Base-by-base conservation (phyloP, 1,139 yeast genomes). In the Meyerozyma elateridarum region DNA sequence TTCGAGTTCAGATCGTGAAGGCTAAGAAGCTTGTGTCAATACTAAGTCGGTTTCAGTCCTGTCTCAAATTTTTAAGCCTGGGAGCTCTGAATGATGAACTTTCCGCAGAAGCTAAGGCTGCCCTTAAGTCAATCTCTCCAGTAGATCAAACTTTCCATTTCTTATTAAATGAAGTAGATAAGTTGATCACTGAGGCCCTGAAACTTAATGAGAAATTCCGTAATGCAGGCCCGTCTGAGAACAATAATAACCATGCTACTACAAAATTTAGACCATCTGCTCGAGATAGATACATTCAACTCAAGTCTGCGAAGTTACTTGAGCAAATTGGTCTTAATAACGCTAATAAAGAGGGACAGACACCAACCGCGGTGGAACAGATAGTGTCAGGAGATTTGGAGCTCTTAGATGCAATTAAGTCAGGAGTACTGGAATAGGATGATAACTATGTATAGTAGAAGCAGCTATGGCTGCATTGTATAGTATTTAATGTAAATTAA, bases 81-180 rank as follows among this genome's bases (percentile, higher is more conserved):
- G 22, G 36, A 12, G 22, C 33, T 31, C 20, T 36, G 20, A 38
- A 41, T 33, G 38, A 43, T 15, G 39, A 45, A 18, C 37, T 57
- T 22, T 46, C 60, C 4, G 47, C 48, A 1, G 58, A 55, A 13
- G 48, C 61, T 1, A 49, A 59, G 15, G 52, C 49, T 12, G 52
- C 64, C 1, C 42, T 70, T 27, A 60, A 60, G 28, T 49, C 63
- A n/a, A 49, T 76, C 11, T 54, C 67, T 1, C 83, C 84, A 3
- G 46, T 78, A 15, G 68, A 67, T 37, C 83, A 79, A 33, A 72
- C 76, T 3, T 49, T 75, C 17, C 62, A 63, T 42, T 77, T 62
- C 43, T 40, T 70, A 25, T 45, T 68, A n/a, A 49, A 51, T 22
- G 73, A 72, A 37, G 63, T 64, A 17, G 60, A 60, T 31, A 58